These are phyloP conservation scores for Anthoceros angustus DNA, from an alignment of 225 moss, liverwort and hornwort genomes.

Conservation along the genomic window DNA sequence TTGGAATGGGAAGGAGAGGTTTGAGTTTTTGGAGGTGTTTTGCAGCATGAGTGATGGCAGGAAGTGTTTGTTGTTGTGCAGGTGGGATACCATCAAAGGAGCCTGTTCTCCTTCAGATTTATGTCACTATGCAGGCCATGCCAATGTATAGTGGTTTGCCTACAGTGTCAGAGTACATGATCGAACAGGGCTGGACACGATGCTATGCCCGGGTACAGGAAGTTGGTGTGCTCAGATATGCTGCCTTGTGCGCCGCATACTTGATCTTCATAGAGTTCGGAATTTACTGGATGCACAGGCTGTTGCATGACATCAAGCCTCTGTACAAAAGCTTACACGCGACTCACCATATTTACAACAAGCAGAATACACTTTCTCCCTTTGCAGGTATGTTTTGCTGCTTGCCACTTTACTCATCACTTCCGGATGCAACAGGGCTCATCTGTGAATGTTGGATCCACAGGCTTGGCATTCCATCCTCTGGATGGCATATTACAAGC, in stretches of 20 bases:
- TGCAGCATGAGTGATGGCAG: too few species aligned
- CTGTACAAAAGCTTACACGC: conserved; percentile 82
- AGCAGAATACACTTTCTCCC: conserved; percentile 92
- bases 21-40: too few species aligned
- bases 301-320: conserved; percentile 84
- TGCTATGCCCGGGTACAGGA: conserved; percentile 51
- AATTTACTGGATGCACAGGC: conserved; percentile 89
- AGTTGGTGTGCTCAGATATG: conserved; percentile 57
- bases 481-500: conserved; percentile 84
- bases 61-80: conserved; percentile 13
- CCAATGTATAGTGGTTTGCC: conserved; percentile 66
- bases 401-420: background rate
- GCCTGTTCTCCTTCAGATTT: conserved; percentile 70
- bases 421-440: background rate
- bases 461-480: conserved; percentile 94
- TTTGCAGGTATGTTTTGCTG: conserved; percentile 54
- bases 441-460: conserved; percentile 2
- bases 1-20: too few species aligned
- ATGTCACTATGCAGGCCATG: conserved; percentile 93
- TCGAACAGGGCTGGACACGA: conserved; percentile 82
- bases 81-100: conserved; percentile 67
- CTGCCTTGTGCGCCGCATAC: conserved; percentile 36
- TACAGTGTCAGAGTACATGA: conserved; percentile 56
- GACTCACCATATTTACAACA: conserved; percentile 97
- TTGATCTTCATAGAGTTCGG: conserved; percentile 55